phyloP scores from a whole-genome alignment of 2,329 filamentous ascomycete genomes.

The Penicillium brasilianum region DNA sequence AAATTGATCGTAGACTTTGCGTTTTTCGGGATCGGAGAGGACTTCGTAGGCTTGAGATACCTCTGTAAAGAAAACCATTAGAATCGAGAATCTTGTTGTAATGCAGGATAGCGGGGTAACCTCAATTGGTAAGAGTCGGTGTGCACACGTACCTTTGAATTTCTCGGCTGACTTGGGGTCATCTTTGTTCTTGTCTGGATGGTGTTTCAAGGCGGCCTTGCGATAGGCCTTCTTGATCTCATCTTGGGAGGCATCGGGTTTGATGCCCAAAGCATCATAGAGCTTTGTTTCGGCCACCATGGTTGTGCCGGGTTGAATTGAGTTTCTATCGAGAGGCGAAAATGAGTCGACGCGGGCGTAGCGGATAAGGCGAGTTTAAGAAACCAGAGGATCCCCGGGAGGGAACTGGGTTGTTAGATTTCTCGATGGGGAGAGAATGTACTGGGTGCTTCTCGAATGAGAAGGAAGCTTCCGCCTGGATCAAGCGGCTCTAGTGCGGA shows the following conservation, averaged over 20 bases:
- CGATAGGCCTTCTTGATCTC: constrained; percentile 92
- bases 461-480: constrained; percentile 39
- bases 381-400: constrained; percentile 8
- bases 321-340: constrained; percentile 12
- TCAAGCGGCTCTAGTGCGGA: constrained; percentile 1
- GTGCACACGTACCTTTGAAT: constrained; percentile 72
- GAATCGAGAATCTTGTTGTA: not conserved
- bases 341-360: not conserved
- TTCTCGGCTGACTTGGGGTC: constrained; percentile 84
- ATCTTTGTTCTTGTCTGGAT: constrained; percentile 98
- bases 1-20: constrained; percentile 92
- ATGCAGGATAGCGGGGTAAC: constrained; percentile 7
- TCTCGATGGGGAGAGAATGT: constrained; percentile 3
- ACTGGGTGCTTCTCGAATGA: constrained; percentile 37
- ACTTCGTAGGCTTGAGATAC: constrained; percentile 98
- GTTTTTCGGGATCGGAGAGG: constrained; percentile 94
- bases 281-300: constrained; percentile 97
- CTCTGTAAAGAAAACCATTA: constrained; percentile 56
- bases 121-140: not conserved
- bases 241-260: constrained; percentile 81
- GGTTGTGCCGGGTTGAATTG: constrained; percentile 18
- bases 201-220: constrained; percentile 87
- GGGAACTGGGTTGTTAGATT: constrained; percentile 14
- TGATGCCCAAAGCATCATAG: constrained; percentile 83
- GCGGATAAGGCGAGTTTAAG: constrained; percentile 10